These are phyloP conservation scores for Gremmenia infestans DNA, from an alignment of 2,329 filamentous ascomycete species.

Conservation along the genomic window DNA sequence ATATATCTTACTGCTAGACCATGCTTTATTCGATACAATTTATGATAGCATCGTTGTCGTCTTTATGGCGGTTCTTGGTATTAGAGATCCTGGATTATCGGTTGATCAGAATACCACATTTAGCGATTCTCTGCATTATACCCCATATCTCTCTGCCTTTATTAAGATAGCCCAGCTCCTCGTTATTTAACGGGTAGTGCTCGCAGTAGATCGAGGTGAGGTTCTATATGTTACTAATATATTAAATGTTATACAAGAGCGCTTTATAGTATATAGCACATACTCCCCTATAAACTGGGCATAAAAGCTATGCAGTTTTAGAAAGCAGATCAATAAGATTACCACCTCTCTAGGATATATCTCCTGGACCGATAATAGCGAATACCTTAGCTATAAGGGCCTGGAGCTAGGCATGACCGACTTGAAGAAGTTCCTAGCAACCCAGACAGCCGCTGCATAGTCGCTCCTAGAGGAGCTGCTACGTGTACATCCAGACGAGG, in stretches of 20 bases:
- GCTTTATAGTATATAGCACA: constrained; percentile 11
- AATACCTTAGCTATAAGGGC: constrained; percentile 9
- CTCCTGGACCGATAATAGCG: constrained; percentile 6
- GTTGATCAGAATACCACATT: background rate
- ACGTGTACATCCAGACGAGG: constrained; percentile 3
- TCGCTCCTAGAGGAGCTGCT: constrained; percentile 4
- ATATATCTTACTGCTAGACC: constrained; percentile 8
- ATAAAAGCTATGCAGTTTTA: constrained; percentile 7
- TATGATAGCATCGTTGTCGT: constrained; percentile 11
- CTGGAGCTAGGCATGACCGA: constrained; percentile 9
- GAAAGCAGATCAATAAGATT: constrained; percentile 9
- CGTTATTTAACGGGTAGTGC: constrained; percentile 4
- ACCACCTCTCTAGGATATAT: constrained; percentile 8
- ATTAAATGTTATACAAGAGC: constrained; percentile 11
- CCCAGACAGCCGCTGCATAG: background rate
- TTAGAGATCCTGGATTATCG: background rate
- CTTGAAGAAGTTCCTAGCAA: constrained; percentile 1
- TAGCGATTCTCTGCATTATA: constrained; percentile 4
- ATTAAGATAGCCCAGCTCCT: constrained; percentile 8
- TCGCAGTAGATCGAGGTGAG: constrained; percentile 5
- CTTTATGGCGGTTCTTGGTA: constrained; percentile 10
- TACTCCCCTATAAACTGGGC: constrained; percentile 13
- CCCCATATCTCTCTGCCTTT: constrained; percentile 6
- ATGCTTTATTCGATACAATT: constrained; percentile 4
- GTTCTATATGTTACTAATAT: constrained; percentile 3